These are phyloP conservation scores for Scutellaria baicalensis DNA, from an alignment of 257 asterid species.

Conservation along the genomic window DNA sequence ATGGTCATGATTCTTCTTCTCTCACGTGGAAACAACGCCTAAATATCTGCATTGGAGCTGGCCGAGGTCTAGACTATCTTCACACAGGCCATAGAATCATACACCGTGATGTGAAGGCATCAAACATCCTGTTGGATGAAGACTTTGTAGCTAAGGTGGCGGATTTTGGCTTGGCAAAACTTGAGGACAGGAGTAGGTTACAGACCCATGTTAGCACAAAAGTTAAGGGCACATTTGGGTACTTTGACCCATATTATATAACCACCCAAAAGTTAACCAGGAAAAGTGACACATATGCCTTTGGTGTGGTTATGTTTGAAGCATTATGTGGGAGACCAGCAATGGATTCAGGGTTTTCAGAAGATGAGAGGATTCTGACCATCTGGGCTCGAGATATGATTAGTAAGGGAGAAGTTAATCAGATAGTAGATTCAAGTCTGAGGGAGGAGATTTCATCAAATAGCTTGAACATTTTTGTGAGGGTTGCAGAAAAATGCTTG, in stretches of 20 bases:
- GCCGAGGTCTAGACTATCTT: slow-evolving; percentile 44
- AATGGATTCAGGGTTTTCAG: slow-evolving; percentile 26
- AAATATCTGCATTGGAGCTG: slow-evolving; percentile 48
- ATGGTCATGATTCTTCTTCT: not conserved
- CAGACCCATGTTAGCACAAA: slow-evolving; percentile 39
- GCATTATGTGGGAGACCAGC: slow-evolving; percentile 51
- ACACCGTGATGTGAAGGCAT: slow-evolving; percentile 50
- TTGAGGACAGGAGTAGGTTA: slow-evolving; percentile 25
- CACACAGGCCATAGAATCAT: slow-evolving; percentile 37
- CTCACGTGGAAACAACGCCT: slow-evolving; percentile 45
- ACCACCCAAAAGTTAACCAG: slow-evolving; percentile 37
- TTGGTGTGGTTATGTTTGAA: slow-evolving; percentile 60
- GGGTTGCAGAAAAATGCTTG: slow-evolving; percentile 42
- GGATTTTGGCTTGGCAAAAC: slow-evolving; percentile 55
- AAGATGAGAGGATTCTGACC: slow-evolving; percentile 33
- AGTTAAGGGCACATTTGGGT: slow-evolving; percentile 61
- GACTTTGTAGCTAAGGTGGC: slow-evolving; percentile 42
- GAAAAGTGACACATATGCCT: slow-evolving; percentile 58
- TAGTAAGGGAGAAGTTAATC: slow-evolving; percentile 36
- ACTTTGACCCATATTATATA: slow-evolving; percentile 48
- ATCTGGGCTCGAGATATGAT: slow-evolving; percentile 47
- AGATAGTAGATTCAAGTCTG: slow-evolving; percentile 33
- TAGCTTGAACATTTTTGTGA: slow-evolving; percentile 35
- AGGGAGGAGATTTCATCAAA: slow-evolving; percentile 26
- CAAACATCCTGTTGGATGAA: slow-evolving; percentile 45